Evolutionary conservation across 345 rosid genomes (phyloP), one percentile per base, ranked within the genome.

Genomic region (Dovyalis caffra): DNA sequence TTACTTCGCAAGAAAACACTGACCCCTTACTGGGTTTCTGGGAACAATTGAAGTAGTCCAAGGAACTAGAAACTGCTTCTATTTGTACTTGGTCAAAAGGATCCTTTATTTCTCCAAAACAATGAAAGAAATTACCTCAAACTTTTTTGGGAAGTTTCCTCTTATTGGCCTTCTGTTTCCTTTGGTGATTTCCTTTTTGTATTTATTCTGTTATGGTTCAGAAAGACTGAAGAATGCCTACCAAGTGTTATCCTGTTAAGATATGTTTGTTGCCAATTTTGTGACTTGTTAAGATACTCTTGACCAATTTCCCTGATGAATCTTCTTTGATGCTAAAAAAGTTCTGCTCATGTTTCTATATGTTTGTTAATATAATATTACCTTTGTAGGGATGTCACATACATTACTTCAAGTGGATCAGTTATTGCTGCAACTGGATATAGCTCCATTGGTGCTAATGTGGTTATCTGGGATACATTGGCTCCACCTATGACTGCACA

Each of bases 381-480:
- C 16, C 18, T 71, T 71, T 90, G 88, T 85, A 94, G 97, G 81
- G 98, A 94, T 86, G 88, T 92, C 21, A 71, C 89, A n/a, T 94
- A 92, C 38, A 83, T 94, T 80, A 88, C 90, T 81, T 89, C 97
- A 25, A 94, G 97, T 86, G 97, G 97, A 71, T 90, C 98, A 18
- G 86, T 94, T 34, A 88, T 90, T 79, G 95, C 94, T 70, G 91
- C 97, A 34, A 86, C 95, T 56, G 97, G 98, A 82, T 81, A 81
- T 81, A 94, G 91, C 84, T 84, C 92, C 43, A 94, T 87, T 78
- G 89, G 91, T 80, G 88, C 81, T 71, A 94, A 92, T 84, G 97
- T 88, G 47, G 97, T 94, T 68, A 77, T 94, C 70, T 94, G 98
- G 98, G 98, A 94, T 82, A 92, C 97, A 57, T 79, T 90, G 82